phyloP scores from a whole-genome alignment of 495 filamentous ascomycete species.

The Talaromyces proteolyticus region DNA sequence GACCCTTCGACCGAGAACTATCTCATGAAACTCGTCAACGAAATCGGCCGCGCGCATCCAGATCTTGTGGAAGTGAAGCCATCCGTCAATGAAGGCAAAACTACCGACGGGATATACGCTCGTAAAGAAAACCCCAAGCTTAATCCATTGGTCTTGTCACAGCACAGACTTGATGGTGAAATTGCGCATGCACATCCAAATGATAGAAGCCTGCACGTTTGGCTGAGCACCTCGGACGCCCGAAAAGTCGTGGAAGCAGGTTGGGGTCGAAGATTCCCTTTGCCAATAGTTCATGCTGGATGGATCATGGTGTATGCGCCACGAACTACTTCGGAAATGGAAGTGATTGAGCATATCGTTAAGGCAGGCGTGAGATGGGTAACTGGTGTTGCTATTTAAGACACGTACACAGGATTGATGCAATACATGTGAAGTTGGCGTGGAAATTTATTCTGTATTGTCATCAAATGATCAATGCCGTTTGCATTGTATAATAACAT shows the following conservation, averaged over 20 bases:
- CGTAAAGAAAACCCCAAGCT: background rate
- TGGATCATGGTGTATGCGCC: conserved; percentile 7
- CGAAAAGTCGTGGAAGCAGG: conserved; percentile 2
- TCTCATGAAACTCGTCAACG: conserved; percentile 1
- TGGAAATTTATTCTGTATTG: too few relatives aligned
- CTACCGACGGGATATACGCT: conserved; percentile 1
- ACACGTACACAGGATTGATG: too few relatives aligned
- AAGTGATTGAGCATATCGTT: conserved; percentile 2
- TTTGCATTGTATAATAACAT: too few relatives aligned
- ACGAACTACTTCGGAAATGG: background rate
- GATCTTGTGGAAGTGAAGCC: background rate
- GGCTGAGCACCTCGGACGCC: conserved; percentile 2
- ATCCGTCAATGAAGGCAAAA: background rate
- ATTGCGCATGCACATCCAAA: background rate
- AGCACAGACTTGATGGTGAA: background rate
- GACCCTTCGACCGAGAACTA: background rate
- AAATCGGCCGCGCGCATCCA: background rate
- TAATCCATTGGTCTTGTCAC: background rate
- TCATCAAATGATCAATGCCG: too few relatives aligned
- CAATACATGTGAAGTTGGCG: too few relatives aligned
- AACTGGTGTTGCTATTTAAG: conserved; percentile 14
- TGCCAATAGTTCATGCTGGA: background rate
- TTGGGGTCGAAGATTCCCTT: conserved; percentile 2
- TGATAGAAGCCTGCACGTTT: conserved; percentile 1
- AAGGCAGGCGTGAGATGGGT: conserved; percentile 22